Evolutionary conservation across 805 yeast genomes (phyloP).

Genomic region (Maudiozyma bulderi): DNA sequence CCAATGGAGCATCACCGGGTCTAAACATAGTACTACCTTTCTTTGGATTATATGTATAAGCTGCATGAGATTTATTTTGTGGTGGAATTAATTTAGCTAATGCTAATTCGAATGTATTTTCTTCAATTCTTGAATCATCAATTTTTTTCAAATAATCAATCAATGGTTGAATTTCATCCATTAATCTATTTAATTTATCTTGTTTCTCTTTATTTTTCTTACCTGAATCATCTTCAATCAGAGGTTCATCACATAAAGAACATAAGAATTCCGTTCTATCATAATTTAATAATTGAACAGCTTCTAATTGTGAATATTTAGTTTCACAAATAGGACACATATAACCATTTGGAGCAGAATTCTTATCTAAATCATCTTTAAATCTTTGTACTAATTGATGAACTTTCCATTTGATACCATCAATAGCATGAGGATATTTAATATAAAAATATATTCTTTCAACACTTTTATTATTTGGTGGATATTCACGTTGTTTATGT

Average conservation of each 20-base stretch:
- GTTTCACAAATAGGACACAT: constrained; percentile 79
- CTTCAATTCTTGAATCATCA: constrained; percentile 71
- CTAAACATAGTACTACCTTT: constrained; percentile 37
- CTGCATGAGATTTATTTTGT: constrained; percentile 55
- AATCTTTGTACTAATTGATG: constrained; percentile 72
- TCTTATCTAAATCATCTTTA: constrained; percentile 74
- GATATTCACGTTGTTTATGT: constrained; percentile 64
- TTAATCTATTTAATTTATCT: constrained; percentile 68
- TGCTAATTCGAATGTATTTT: constrained; percentile 82
- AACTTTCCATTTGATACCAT: constrained; percentile 92
- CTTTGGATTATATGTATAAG: constrained; percentile 54
- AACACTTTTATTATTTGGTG: constrained; percentile 53
- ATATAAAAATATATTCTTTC: constrained; percentile 77
- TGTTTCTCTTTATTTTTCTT: constrained; percentile 75
- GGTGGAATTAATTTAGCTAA: constrained; percentile 79
- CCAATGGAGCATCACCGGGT: constrained; percentile 25
- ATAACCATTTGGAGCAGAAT: constrained; percentile 88
- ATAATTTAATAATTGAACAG: constrained; percentile 68
- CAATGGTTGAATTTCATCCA: constrained; percentile 84
- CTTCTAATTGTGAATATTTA: constrained; percentile 79
- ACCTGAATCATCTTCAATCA: constrained; percentile 82
- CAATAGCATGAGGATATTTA: constrained; percentile 88
- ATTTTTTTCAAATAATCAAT: constrained; percentile 74
- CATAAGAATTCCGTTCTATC: constrained; percentile 77
- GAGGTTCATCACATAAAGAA: constrained; percentile 65